Base-by-base conservation (phyloP, 2,329 filamentous ascomycete genomes). In the Cladosporium sp. region DNA sequence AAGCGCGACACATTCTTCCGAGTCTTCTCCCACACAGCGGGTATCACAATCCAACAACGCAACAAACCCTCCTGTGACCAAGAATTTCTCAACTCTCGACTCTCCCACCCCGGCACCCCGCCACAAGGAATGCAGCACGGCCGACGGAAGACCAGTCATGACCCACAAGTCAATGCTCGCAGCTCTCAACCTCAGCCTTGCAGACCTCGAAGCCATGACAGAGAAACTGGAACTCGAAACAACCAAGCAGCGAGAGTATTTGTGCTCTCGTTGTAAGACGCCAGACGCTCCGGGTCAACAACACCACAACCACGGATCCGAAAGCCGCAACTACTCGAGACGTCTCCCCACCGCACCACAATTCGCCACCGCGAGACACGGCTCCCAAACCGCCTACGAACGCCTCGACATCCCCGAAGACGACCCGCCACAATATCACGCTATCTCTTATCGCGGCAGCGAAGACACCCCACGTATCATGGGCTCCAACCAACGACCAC, bases 321-420 rank as follows among this genome's bases (percentile, higher is more conserved):
- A 55, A 33, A 55, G 28, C 29, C 52, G 14, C 29, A 50, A 59
- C 18, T 59, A 35, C 29, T 65, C 46, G 8, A n/a, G 56, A 16
- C 63, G n/a, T 33, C 8, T 52, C 23, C 44, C 55, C 8, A 16
- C 44, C 14, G 28, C 55, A 26, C 18, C 37, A 7, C 26, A n/a
- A 8, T 21, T 40, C 16, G 35, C 49, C 3, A 40, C 60, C 0
- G 35, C 57, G n/a, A 57, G 62, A 23, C 64, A 66, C 50, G 57
- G 64, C 26, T 62, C 58, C 10, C 64, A 66, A 57, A 62, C 58
- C 14, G 37, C 49, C 5, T 66, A 66, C 59, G 64, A 66, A n/a
- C 58, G 57, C 35, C 18, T 66, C 52, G 64, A 66, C 7, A 21
- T 50, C 18, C 64, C 64, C 23, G 18, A n/a, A 31, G 33, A 58